A percentile compares a stretch with the other conserved stretches of the same genome.
Conservation (phyloP, 1,139 yeast genomes). For the Geotrichum cucujoidarum region DNA sequence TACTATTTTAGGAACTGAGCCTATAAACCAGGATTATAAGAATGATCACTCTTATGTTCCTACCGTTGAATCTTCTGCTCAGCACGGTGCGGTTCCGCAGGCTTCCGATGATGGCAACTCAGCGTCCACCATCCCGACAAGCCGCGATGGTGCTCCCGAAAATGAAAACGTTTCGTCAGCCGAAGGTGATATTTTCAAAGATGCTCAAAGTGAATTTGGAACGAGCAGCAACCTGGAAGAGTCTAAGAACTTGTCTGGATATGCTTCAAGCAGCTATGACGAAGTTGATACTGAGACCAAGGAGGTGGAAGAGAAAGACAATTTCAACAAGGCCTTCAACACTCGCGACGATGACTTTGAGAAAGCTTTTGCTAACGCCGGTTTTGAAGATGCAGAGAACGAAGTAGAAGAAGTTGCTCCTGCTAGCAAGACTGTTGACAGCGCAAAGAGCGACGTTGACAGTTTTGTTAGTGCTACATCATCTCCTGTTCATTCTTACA, state of each 20-base stretch:
- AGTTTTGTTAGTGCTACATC: constrained; percentile 1
- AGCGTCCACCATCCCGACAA: not conserved
- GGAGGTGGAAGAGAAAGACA: too few relatives aligned
- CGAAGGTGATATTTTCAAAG: not conserved
- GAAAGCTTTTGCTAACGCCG: constrained; percentile 4
- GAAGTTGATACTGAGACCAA: not conserved
- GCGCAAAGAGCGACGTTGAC: not conserved
- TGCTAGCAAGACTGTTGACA: not conserved
- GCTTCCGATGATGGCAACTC: too few relatives aligned
- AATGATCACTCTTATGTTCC: too few relatives aligned
- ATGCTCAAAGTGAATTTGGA: constrained; percentile 3
- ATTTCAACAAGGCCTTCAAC: not conserved
- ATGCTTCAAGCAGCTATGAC: not conserved
- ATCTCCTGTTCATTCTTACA: constrained; percentile 5
- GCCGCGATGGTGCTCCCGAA: not conserved
- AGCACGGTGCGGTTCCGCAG: too few relatives aligned
- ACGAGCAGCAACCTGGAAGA: too few relatives aligned
- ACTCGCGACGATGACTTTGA: constrained; percentile 8
- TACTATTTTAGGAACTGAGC: too few relatives aligned
- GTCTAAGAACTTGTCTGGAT: too few relatives aligned
- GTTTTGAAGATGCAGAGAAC: constrained; percentile 4
- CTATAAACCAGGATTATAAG: too few relatives aligned
- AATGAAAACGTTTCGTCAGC: not conserved
- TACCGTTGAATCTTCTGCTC: too few relatives aligned
- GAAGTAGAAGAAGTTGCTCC: not conserved